These are phyloP conservation scores for Lolium perenne DNA, from an alignment of 176 grass and related monocot species.

Conservation along the genomic window DNA sequence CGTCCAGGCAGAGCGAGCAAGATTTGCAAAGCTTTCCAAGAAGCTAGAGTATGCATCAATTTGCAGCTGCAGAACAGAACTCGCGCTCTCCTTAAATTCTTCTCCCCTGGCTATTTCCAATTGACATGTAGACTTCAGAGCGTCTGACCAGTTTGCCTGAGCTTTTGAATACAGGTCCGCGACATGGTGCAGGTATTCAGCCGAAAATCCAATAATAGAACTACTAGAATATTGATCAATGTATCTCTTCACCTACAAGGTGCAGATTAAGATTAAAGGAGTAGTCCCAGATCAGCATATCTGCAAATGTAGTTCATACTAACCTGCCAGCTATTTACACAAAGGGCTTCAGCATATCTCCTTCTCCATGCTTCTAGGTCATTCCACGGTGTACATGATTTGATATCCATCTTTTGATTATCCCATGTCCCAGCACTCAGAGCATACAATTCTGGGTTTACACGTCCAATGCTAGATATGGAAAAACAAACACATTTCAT, in stretches of 20 bases:
- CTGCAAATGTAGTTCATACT: constrained; percentile 38
- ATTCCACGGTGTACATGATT: constrained; percentile 47
- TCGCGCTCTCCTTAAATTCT: constrained; percentile 28
- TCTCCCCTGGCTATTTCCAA: constrained; percentile 42
- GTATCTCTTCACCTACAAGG: constrained; percentile 86
- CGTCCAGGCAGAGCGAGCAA: constrained; percentile 97
- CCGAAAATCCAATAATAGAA: constrained; percentile 93
- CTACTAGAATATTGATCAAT: constrained; percentile 87
- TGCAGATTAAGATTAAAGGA: constrained; percentile 28
- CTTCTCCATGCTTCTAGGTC: constrained; percentile 76
- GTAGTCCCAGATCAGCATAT: constrained; percentile 9
- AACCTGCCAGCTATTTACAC: constrained; percentile 98
- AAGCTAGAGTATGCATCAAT: constrained; percentile 84
- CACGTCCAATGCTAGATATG: constrained; percentile 82
- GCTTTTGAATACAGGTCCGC: constrained; percentile 70
- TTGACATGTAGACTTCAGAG: constrained; percentile 43
- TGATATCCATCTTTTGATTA: constrained; percentile 42
- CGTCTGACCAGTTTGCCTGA: constrained; percentile 64
- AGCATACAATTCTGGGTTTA: constrained; percentile 90
- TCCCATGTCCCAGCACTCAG: constrained; percentile 83
- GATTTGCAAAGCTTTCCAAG: constrained; percentile 82
- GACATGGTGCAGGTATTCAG: constrained; percentile 65
- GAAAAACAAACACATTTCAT: constrained; percentile 38
- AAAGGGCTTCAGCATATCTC: constrained; percentile 84
- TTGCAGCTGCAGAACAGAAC: constrained; percentile 53